These are phyloP conservation scores for Trametes versicolor DNA, from an alignment of 1,284 basidiomycete genomes.

Conservation along the genomic window DNA sequence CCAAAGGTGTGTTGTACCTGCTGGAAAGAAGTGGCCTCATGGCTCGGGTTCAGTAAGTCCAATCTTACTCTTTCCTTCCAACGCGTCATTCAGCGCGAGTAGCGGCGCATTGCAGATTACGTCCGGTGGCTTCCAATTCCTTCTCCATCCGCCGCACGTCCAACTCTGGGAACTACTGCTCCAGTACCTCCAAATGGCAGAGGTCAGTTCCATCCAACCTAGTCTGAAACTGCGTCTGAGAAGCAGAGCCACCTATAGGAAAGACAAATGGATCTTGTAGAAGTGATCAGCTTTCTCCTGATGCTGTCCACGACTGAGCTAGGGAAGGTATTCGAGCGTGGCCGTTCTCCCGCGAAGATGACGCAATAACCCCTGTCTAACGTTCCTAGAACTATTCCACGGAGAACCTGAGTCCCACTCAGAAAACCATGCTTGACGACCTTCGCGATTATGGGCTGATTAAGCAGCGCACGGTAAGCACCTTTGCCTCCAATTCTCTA, in stretches of 20 bases:
- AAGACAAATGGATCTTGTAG: constrained; percentile 90
- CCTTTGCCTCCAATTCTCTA: constrained; percentile 7
- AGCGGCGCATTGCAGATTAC: constrained; percentile 85
- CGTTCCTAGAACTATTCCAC: constrained; percentile 85
- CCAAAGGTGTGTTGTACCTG: constrained; percentile 85
- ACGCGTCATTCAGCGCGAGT: constrained; percentile 23
- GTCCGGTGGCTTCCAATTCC: constrained; percentile 95
- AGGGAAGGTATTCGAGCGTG: constrained; percentile 67
- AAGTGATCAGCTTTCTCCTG: constrained; percentile 94
- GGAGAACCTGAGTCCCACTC: constrained; percentile 81
- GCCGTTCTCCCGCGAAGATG: constrained; percentile 17
- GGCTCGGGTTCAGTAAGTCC: constrained; percentile 65
- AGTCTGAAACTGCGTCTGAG: not conserved
- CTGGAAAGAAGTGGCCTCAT: constrained; percentile 91
- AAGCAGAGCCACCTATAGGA: constrained; percentile 57
- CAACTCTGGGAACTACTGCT: constrained; percentile 98
- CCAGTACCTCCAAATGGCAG: constrained; percentile 87
- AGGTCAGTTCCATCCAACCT: constrained; percentile 54
- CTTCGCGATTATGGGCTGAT: constrained; percentile 95
- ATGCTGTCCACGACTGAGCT: constrained; percentile 96
- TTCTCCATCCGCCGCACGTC: constrained; percentile 95
- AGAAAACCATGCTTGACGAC: constrained; percentile 90
- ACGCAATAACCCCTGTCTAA: constrained; percentile 17
- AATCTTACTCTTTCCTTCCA: not conserved
- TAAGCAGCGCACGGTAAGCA: constrained; percentile 76